Evolutionary conservation across 2,329 filamentous ascomycete species (phyloP).

Genomic region (Neopestalotiopsis rosae): DNA sequence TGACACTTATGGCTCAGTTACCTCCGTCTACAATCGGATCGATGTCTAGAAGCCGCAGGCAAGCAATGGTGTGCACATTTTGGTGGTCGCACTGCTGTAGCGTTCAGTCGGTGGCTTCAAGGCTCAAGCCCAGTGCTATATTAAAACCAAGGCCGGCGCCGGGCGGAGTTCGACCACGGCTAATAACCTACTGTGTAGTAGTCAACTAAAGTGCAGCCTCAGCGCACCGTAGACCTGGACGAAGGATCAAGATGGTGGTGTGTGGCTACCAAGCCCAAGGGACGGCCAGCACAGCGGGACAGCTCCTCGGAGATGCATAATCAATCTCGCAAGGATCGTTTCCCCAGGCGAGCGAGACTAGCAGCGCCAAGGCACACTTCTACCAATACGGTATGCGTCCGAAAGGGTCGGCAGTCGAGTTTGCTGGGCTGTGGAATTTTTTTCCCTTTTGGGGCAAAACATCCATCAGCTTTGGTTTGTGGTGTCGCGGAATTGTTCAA

Average conservation of each 20-base stretch:
- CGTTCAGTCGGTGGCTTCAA: not conserved
- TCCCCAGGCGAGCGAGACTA: slow-evolving; percentile 24
- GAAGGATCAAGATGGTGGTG: not conserved
- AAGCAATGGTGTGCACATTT: not conserved
- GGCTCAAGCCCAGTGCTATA: not conserved
- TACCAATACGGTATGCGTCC: slow-evolving; percentile 22
- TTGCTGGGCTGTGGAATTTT: not conserved
- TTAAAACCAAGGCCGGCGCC: not conserved
- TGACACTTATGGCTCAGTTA: too few relatives aligned
- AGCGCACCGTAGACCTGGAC: not conserved
- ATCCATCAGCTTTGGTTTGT: not conserved
- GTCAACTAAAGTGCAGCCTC: not conserved
- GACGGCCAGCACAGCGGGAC: slow-evolving; percentile 18
- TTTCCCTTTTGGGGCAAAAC: slow-evolving; percentile 7
- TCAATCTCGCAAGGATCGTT: slow-evolving; percentile 21
- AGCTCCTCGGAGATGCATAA: slow-evolving; percentile 35
- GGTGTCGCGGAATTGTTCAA: slow-evolving; percentile 12
- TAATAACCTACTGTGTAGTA: not conserved
- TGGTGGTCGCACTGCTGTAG: not conserved
- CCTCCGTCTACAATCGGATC: too few relatives aligned
- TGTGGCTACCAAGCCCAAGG: slow-evolving; percentile 12
- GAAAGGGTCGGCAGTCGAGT: slow-evolving; percentile 13
- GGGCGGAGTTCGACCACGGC: not conserved
- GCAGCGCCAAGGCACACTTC: slow-evolving; percentile 16
- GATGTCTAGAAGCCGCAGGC: too few relatives aligned